A percentile compares a stretch with the other conserved stretches of the same genome.
phyloP scores from a whole-genome alignment of 345 rosid species.

The Combretum micranthum region DNA sequence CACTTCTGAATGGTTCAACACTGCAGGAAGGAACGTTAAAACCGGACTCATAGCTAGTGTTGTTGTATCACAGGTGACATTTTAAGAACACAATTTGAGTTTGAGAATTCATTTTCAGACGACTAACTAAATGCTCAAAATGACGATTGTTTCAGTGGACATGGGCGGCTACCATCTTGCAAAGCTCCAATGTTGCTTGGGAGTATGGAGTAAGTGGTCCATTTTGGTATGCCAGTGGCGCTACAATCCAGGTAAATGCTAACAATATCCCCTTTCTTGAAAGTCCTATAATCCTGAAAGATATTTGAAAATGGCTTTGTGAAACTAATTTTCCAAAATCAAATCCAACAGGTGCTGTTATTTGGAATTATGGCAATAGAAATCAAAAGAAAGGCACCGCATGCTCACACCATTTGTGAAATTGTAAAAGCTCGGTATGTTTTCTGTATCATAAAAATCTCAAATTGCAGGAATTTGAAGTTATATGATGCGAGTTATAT shows the following conservation, averaged over 20 bases:
- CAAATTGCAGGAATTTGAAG: too few species aligned
- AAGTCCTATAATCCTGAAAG: too few species aligned
- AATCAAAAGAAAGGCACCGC: conserved; percentile 91
- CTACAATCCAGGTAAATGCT: conserved; percentile 71
- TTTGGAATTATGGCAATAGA: conserved; percentile 96
- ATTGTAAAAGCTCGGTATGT: conserved; percentile 86
- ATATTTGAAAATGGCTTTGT: too few species aligned
- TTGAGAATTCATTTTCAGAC: neutral
- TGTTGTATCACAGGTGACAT: conserved; percentile 71
- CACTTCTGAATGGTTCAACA: conserved; percentile 97
- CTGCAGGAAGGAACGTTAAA: conserved; percentile 92
- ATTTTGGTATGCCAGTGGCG: conserved; percentile 97
- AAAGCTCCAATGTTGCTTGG: conserved; percentile 98
- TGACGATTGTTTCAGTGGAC: conserved; percentile 53
- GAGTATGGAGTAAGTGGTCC: conserved; percentile 91
- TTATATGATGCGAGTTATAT: neutral
- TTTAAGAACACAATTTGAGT: neutral
- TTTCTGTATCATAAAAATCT: neutral
- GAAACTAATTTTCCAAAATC: neutral
- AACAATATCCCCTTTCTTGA: neutral
- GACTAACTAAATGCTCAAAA: neutral
- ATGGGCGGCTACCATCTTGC: conserved; percentile 96
- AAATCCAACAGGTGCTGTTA: conserved; percentile 50
- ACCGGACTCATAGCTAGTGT: conserved; percentile 96
- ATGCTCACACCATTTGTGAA: conserved; percentile 92